phyloP scores from a whole-genome alignment of 106 monocot genomes.

The Dioscorea dumetorum region DNA sequence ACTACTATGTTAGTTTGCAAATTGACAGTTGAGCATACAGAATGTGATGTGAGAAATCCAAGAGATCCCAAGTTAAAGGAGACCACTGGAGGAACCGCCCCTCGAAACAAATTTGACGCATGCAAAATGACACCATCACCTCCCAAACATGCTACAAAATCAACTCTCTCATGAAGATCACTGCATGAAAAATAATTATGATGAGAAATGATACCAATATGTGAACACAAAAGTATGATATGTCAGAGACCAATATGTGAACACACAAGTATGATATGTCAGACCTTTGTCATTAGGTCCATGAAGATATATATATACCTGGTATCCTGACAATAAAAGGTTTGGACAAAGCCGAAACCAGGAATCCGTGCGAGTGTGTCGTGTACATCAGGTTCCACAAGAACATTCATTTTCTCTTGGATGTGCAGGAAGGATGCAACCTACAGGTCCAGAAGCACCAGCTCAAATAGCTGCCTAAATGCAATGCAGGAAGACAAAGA shows the following conservation, averaged over 20 bases:
- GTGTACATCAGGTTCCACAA: slow-evolving; percentile 98
- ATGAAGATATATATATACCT: slow-evolving; percentile 64
- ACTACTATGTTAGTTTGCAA: neutral
- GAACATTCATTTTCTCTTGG: slow-evolving; percentile 95
- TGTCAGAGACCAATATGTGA: neutral
- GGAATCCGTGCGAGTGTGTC: slow-evolving; percentile 92
- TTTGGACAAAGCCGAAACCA: slow-evolving; percentile 98
- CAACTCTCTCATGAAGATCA: slow-evolving; percentile 99
- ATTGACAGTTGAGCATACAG: slow-evolving; percentile 41
- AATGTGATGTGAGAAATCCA: slow-evolving; percentile 94
- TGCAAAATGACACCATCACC: slow-evolving; percentile 99
- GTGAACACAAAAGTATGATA: neutral
- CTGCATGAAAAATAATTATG: slow-evolving; percentile 30
- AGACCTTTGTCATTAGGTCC: neutral
- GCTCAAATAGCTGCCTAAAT: slow-evolving; percentile 10
- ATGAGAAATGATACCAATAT: slow-evolving; percentile 1
- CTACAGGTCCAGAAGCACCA: slow-evolving; percentile 37
- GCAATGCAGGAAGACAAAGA: neutral
- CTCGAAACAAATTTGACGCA: slow-evolving; percentile 94
- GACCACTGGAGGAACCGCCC: slow-evolving; percentile 95
- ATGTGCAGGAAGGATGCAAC: slow-evolving; percentile 82
- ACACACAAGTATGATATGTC: neutral
- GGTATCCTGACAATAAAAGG: slow-evolving; percentile 95
- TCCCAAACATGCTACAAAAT: slow-evolving; percentile 94
- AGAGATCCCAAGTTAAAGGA: slow-evolving; percentile 99